Evolutionary conservation across 495 filamentous ascomycete genomes (phyloP), one percentile per base, ranked within the genome.

Genomic region (Niebla homalea): DNA sequence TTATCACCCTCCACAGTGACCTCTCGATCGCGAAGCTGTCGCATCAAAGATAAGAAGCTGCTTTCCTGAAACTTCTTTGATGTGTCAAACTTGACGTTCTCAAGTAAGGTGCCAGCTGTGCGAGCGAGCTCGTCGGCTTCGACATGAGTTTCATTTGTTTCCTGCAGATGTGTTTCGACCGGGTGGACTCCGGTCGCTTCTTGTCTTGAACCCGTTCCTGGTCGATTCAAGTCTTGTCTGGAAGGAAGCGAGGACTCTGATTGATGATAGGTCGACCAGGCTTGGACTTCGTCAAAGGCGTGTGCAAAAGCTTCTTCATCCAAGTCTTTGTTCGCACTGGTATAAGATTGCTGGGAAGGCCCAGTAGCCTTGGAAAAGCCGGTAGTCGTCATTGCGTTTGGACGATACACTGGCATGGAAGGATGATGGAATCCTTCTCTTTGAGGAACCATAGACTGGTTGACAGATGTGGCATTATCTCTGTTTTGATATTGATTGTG

Each of bases 41-140:
- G 77, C 86, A 92, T 89, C 55, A 92, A 63, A 8, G 74, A 74
- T 16, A 89, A 70, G 57, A 92, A 92, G 49, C 76, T 78, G 62
- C 84, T 88, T 57, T 88, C 73, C 58, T 81, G 76, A 60, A 89
- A 89, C 56, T 92, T 89, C 45, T 76, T 59, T 52, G 70, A 81
- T 53, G 75, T 71, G 47, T 92, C 79, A 53, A 80, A 67, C 26
- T 76, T 70, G 10, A 92, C 72, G 37, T 72, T 80, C n/a, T 85
- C 75, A 4, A 92, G 69, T 4, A 92, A 67, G 42, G 80, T 68
- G 18, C 77, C 84, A 7, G 86, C 86, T 3, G 85, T 87, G 35
- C 70, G 68, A 16, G 83, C 80, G 25, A 89, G 70, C 35, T 80
- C 85, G 56, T 88, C 81, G 5, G 72, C 70, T 51, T 85, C 78